Percentiles rank a stretch among this genome's conserved stretches.
Conservation (phyloP, 352 stramenopile species). For the Phytophthora hibernalis region DNA sequence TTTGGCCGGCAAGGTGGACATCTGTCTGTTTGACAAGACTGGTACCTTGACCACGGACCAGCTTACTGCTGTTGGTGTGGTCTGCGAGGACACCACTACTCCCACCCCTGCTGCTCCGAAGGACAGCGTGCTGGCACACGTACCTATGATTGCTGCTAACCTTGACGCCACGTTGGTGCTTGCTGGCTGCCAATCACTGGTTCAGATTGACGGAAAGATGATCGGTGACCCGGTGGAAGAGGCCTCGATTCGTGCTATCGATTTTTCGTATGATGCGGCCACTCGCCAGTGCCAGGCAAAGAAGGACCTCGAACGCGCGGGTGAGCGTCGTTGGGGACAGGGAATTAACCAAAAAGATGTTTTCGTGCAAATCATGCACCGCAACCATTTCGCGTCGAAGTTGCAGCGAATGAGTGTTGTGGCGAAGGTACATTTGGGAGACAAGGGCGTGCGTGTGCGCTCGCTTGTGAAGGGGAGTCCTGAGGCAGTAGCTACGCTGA, state of each 20-base stretch:
- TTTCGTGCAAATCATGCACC: conserved; percentile 92
- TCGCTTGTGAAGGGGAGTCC: conserved; percentile 98
- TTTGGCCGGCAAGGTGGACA: conserved; percentile 95
- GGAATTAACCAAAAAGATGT: conserved; percentile 81
- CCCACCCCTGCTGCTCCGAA: conserved; percentile 40
- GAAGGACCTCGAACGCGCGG: conserved; percentile 70
- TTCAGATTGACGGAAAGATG: conserved; percentile 97
- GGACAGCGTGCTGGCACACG: conserved; percentile 65
- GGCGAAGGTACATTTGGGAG: conserved; percentile 84
- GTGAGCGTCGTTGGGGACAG: conserved; percentile 76
- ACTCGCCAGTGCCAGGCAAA: conserved; percentile 82
- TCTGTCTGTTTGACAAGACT: conserved; percentile 99
- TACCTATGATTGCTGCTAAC: conserved; percentile 87
- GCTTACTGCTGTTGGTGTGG: conserved; percentile 94
- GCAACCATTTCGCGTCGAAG: conserved; percentile 96
- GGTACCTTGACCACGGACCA: conserved; percentile 98
- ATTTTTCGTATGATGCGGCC: conserved; percentile 89
- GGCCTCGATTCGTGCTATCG: conserved; percentile 96
- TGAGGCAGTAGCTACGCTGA: conserved; percentile 91
- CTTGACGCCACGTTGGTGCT: conserved; percentile 85
- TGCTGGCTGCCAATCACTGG: conserved; percentile 96
- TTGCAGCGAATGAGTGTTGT: conserved; percentile 98
- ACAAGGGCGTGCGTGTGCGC: conserved; percentile 74
- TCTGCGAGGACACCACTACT: conserved; percentile 74
- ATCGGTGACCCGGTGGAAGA: conserved; percentile 98